Base-by-base conservation (phyloP, 83 land plant species). In the Thuja plicata region DNA sequence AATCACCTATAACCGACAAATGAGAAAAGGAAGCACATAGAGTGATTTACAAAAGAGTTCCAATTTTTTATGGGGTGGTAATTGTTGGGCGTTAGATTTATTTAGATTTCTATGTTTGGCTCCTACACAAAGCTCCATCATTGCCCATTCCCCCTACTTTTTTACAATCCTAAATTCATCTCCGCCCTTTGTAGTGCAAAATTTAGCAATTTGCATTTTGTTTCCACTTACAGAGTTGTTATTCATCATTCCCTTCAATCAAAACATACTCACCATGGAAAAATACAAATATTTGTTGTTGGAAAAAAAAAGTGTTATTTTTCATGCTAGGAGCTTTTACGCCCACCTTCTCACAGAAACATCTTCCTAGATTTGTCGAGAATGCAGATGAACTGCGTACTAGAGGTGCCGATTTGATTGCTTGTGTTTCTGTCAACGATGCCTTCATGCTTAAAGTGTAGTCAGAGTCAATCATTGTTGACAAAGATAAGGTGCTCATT, bases 281-380 rank as follows among this genome's bases (percentile, higher is more conserved):
- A 80, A 80, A 80, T 3, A 54, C 3, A 54, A 54, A 15, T 15
- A 41, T 80, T 30, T 32, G 48, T 45, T 13, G n/a, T 27, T 80
- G 90, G 84, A 98, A 98, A 94, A 98, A 96, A 88, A 95, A 89
- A 77, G 89, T 98, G 54, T 89, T 98, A 86, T 92, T 98, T 91
- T 99, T 96, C 60, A 99, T 96, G 40, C 99, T 99, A 30, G 99
- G 99, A 45, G 99, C 99, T 50, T 98, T 97, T 91, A 98, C 99
- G 34, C 99, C 99, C 84, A 96, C 97, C 48, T 98, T 99, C 97
- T 97, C 98, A 32, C 95, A 94, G 91, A 97, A 98, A 90, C 99
- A 98, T 87, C 87, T 98, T 54, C 99, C 99, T 12, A 96, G 99
- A 0, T 98, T 97, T 93, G 92, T 97, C 80, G 95, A 95, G 52